These are phyloP conservation scores for Kwoniella bestiolae DNA, from an alignment of 768 basidiomycete genomes.

Conservation along the genomic window DNA sequence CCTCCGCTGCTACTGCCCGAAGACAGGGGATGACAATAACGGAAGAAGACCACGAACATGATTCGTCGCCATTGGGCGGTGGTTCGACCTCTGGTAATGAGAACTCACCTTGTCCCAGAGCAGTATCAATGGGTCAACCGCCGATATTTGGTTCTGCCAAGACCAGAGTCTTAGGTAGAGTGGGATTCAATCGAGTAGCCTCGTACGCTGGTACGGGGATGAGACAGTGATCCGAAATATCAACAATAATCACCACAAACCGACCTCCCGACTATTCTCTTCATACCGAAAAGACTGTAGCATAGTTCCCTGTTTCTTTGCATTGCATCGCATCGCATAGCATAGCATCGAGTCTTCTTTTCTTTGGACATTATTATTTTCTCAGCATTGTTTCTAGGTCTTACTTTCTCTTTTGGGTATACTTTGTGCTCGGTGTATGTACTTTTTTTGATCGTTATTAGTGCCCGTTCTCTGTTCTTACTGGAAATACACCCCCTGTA, in stretches of 20 bases:
- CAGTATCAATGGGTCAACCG: slow-evolving; percentile 30
- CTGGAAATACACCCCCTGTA: slow-evolving; percentile 12
- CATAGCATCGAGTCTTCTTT: slow-evolving; percentile 2
- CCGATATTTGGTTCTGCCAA: slow-evolving; percentile 54
- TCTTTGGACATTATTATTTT: slow-evolving; percentile 9
- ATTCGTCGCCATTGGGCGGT: slow-evolving; percentile 65
- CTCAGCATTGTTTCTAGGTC: background rate
- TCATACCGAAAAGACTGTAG: background rate
- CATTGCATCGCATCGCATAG: slow-evolving; percentile 19
- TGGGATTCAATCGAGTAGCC: slow-evolving; percentile 38
- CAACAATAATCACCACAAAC: background rate
- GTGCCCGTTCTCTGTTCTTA: background rate
- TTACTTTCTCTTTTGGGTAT: background rate
- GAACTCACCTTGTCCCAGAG: slow-evolving; percentile 81
- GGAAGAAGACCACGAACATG: slow-evolving; percentile 71
- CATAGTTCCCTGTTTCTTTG: slow-evolving; percentile 14
- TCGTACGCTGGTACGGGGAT: slow-evolving; percentile 42
- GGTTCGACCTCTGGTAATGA: slow-evolving; percentile 61
- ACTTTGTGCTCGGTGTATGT: background rate
- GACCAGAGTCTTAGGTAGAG: slow-evolving; percentile 34
- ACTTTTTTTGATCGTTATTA: background rate
- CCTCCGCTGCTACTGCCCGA: slow-evolving; percentile 58
- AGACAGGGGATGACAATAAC: slow-evolving; percentile 58
- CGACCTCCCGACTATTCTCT: background rate
- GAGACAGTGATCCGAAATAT: slow-evolving; percentile 1